Evolutionary conservation across 1,284 basidiomycete species (phyloP), one percentile per base, ranked within the genome.

Genomic region (Tylopilus orsonianus): DNA sequence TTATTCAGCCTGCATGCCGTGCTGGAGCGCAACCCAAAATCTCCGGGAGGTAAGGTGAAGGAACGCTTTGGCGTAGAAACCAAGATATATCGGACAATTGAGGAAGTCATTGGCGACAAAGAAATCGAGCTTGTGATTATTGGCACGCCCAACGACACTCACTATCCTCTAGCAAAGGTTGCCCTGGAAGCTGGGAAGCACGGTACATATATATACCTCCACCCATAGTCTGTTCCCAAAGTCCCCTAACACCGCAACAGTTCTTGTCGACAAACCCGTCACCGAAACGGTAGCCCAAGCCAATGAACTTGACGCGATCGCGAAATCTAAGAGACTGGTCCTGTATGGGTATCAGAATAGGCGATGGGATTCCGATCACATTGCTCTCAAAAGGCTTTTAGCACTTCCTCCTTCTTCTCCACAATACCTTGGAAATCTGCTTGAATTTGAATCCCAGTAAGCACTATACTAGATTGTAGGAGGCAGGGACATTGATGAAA

Each of bases 181-280:
- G 77, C 77, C 6, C 68, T 91, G 30, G 71, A 83, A 54, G 83
- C 85, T 0, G 88, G 87, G 24, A 93, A 93, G 66, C 87, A 93
- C 62, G 87, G 87, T 86, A 54, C 49, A 72, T 61, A 20, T 61
- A 14, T 40, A 22, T 42, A 13, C 9, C 40, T 10, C 23, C 29
- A 3, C 24, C 10, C 26, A 26, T 12, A 26, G 8, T 16, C 13
- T 8, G 20, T 20, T 40, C 23, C 18, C 13, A 38, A 29, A 34
- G 16, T 33, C n/a, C 19, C 4, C 26, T 52, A 16, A 58, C 29
- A 19, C 18, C 45, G 3, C 46, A n/a, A 18, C 50, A 87, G 83
- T 83, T 19, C 81, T 94, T 40, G 81, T 92, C 36, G 92, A 94
- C 66, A 94, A 94, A 66, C 92, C 92, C 2, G 76, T 93, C 18